Evolutionary conservation across 2,329 filamentous ascomycete species (phyloP), one percentile per base, ranked within the genome.

Genomic region (Aspergillus versicolor): DNA sequence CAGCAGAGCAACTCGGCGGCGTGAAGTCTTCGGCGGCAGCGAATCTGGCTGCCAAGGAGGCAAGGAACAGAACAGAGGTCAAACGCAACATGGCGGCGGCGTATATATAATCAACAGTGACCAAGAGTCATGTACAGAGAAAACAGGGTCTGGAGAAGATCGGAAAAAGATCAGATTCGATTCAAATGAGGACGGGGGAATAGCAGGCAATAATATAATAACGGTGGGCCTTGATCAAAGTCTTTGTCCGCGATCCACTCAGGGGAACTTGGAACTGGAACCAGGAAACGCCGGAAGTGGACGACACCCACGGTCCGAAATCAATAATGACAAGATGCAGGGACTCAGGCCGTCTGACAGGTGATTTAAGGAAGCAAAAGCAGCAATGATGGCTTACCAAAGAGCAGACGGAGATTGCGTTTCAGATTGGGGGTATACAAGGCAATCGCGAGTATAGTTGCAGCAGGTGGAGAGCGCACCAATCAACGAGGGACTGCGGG

Each of bases 1-100:
- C 70, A 62, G 72, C 61, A 68, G 73, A 73, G 70, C 79, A 79
- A 15, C 58, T 63, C 27, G 54, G 63, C 17, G 71, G 52, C 21
- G 49, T 46, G 21, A 57, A 54, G 27, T 54, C 45, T 43, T 40
- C 51, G 37, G 72, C 72, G 49, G 68, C 65, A 13, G 69, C 70
- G 21, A 67, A 64, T 13, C 65, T 70, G 41, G 70, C 68, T 50
- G 70, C 69, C 59, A 76, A 62, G 34, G 67, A 68, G 59, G 72
- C 74, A 57, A 73, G 60, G 38, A 73, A 55, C 7, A 71, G 54
- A 42, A 69, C 64, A 40, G 72, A 67, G 53, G 63, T 53, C 53
- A 76, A 63, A 57, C 71, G 73, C 62, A 75, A 68, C 72, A 75
- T 77, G 50, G 52, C 70, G 61, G 54, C 22, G 58, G 54, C 60